Base-by-base conservation (phyloP, 768 basidiomycete genomes). In the Clitopilus passeckerianus region DNA sequence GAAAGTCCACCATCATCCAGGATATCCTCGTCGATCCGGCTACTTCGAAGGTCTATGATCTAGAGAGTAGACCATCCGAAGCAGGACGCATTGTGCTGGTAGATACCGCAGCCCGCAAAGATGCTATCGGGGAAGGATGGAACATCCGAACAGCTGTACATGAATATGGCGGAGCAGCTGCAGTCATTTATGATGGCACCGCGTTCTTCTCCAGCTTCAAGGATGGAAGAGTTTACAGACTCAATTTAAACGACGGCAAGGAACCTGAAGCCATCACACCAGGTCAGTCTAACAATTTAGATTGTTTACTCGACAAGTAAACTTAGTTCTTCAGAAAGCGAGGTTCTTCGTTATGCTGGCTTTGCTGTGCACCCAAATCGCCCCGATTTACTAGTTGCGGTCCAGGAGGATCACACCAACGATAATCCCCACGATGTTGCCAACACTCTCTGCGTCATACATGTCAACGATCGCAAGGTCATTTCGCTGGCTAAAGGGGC, bases 321-420 rank as follows among this genome's bases (percentile, higher is more conserved):
- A 50, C 35, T 34, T 54, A 23, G 27, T 30, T 7, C 27, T 16
- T n/a, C 58, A 74, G 86, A 78, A 57, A 82, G 79, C 65, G 67
- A 74, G 12, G 77, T 78, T 0, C 74, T 80, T 66, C 83, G 89
- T 41, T 91, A 81, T 65, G 89, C 87, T 22, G 78, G 86, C 64
- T 82, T 91, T 61, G 73, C 77, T 7, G 74, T 84, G 1, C 83
- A 87, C 60, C 89, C 88, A 0, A 64, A 65, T 1, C 72, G 80
- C 6, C 70, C 78, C 2, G 73, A 83, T 60, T 71, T 90, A 18
- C 66, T 91, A 5, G 79, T 87, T 0, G 78, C 86, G 1, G 70
- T 91, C 44, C 74, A 86, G 23, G 90, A 93, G 66, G 89, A 92
- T 63, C 89, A 91, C 70, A 89, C 86, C 0, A 66, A 71, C 44